Base-by-base conservation (phyloP, 306 rosid species). In the Prunus kanzakura region DNA sequence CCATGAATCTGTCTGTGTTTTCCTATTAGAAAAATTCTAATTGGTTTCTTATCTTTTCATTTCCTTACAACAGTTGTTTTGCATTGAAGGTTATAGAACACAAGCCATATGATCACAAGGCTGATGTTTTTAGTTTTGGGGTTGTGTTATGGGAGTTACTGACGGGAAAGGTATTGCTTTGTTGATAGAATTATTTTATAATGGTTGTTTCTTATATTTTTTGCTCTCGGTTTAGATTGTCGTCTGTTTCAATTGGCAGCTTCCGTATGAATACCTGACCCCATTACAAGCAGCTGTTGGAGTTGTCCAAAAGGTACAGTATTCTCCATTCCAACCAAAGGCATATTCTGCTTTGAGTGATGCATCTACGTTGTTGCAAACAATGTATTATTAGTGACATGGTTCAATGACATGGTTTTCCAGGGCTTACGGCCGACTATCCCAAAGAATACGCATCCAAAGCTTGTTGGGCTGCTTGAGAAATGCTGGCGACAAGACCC, bases 251-350 rank as follows among this genome's bases (percentile, higher is more conserved):
- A 60, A 79, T 73, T 86, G 77, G 69, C 91, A 93, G 99, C 98
- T 96, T 73, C 99, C 99, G 8, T 91, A 96, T 74, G 98, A 96
- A 65, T 86, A 82, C 85, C 82, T 96, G 62, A 96, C 96, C 67
- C 99, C 99, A 45, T 85, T 96, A 77, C 99, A 96, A 84, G 99
- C 99, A 45, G 99, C 98, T 54, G 93, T 93, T 47, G 99, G 99
- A 74, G 99, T 96, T 41, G 97, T 93, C 70, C 98, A 93, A 72
- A 91, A 86, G 97, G 99, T 96, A 85, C 60, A 71, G 61, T 54
- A 32, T 68, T 46, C 9, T 68, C 63, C 63, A 69, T 58, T 74
- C 46, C 71, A 1, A 32, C 55, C 63, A 22, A 3, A 23, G 62
- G 55, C 38, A 75, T 52, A 18, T 52, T 15, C 43, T 38, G 9